These are phyloP conservation scores for Gamarada debralockiae DNA, from an alignment of 495 filamentous ascomycete species.

Conservation along the genomic window DNA sequence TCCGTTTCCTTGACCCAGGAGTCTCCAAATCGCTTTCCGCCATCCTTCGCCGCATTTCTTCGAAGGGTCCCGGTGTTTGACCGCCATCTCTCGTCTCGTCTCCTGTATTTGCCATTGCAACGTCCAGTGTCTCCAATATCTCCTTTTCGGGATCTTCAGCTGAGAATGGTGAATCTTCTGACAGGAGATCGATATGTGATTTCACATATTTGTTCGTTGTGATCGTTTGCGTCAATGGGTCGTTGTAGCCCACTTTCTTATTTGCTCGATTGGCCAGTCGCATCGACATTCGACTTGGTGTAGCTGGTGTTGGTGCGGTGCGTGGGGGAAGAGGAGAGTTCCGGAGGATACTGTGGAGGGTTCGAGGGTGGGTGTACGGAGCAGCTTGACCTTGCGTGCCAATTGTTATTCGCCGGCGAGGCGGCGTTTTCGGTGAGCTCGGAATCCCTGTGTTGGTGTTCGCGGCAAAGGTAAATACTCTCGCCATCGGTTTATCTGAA, in stretches of 20 bases:
- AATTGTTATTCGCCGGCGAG: constrained; percentile 36
- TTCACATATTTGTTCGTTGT: constrained; percentile 49
- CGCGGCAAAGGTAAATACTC: constrained; percentile 21
- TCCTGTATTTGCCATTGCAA: constrained; percentile 44
- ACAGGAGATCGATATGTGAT: constrained; percentile 51
- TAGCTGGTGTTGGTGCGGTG: constrained; percentile 38
- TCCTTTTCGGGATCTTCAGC: constrained; percentile 11
- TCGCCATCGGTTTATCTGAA: constrained; percentile 11
- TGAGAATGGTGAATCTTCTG: constrained; percentile 42
- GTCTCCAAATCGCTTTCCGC: constrained; percentile 35
- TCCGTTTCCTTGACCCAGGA: constrained; percentile 36
- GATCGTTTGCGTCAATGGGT: constrained; percentile 50
- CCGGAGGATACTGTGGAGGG: constrained; percentile 69
- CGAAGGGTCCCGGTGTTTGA: constrained; percentile 52
- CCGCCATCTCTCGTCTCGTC: constrained; percentile 48
- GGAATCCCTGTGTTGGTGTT: constrained; percentile 17
- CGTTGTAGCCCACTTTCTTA: constrained; percentile 47
- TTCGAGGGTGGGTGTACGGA: constrained; percentile 64
- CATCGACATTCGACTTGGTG: constrained; percentile 41
- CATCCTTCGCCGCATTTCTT: constrained; percentile 52
- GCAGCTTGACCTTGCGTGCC: constrained; percentile 19
- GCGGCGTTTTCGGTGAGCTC: constrained; percentile 30
- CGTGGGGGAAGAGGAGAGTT: constrained; percentile 64
- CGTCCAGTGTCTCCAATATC: constrained; percentile 35
- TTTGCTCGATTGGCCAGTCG: constrained; percentile 42